A percentile compares a stretch with the other conserved stretches of the same genome.
Evolutionary conservation across 2,329 filamentous ascomycete species (phyloP).

Genomic region (Ophiocordyceps camponoti-floridani): DNA sequence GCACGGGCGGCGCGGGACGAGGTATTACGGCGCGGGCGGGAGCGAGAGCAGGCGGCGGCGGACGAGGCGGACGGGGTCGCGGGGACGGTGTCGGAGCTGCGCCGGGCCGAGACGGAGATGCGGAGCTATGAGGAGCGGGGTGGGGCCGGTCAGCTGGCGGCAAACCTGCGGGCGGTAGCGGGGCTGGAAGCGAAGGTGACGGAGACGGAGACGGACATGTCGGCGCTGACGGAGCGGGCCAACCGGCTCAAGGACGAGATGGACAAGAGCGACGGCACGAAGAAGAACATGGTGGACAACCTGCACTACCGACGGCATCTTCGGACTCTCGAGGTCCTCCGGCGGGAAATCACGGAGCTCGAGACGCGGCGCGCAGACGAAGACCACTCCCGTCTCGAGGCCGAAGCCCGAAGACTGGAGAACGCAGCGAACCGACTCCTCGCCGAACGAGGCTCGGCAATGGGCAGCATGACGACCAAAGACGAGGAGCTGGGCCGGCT

Average conservation of each 20-base stretch:
- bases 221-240: conserved; percentile 46
- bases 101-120: conserved; percentile 60
- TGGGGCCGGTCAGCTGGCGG: conserved; percentile 52
- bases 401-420: conserved; percentile 51
- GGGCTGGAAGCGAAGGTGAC: conserved; percentile 47
- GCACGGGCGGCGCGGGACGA: conserved; percentile 65
- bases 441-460: conserved; percentile 55
- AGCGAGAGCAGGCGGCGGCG: conserved; percentile 54
- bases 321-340: conserved; percentile 47
- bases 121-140: conserved; percentile 60
- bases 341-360: conserved; percentile 53
- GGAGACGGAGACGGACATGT: conserved; percentile 48
- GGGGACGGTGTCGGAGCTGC: conserved; percentile 60
- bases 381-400: conserved; percentile 58
- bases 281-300: conserved; percentile 79
- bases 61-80: conserved; percentile 54
- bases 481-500: conserved; percentile 61
- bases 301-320: conserved; percentile 65
- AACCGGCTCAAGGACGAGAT: conserved; percentile 66
- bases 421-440: conserved; percentile 49
- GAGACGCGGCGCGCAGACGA: conserved; percentile 65
- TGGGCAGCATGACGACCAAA: conserved; percentile 67
- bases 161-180: conserved; percentile 51
- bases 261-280: conserved; percentile 63
- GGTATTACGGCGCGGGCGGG: conserved; percentile 49